A percentile compares a stretch with the other conserved stretches of the same genome.
These are phyloP conservation scores for Wickerhamomyces chambardii DNA, from an alignment of 805 yeast genomes.

Conservation along the genomic window DNA sequence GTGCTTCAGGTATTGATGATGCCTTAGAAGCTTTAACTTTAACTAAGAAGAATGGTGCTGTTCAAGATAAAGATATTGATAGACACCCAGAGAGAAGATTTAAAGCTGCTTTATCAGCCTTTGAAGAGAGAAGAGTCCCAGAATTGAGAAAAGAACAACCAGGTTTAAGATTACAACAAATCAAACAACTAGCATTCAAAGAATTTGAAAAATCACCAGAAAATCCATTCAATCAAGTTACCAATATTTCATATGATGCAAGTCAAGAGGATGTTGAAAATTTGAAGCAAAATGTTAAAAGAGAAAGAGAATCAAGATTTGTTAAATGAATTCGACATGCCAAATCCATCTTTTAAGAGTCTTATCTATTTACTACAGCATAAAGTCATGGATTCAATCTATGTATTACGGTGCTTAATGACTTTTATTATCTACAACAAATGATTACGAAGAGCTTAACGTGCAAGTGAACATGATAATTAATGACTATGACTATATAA, in stretches of 20 bases:
- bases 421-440: no score
- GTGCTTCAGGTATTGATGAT: conserved; percentile 69
- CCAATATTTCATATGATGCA: conserved; percentile 57
- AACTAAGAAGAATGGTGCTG: conserved; percentile 48
- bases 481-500: no score
- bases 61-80: conserved; percentile 55
- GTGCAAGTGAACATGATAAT: no score
- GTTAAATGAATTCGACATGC: conserved; percentile 2
- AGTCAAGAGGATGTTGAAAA: conserved; percentile 36
- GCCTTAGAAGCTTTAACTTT: conserved; percentile 73
- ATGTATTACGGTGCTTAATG: no score
- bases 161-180: conserved; percentile 72
- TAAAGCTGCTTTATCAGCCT: conserved; percentile 71
- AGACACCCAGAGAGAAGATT: conserved; percentile 84
- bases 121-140: conserved; percentile 63
- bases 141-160: conserved; percentile 69
- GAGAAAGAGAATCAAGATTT: conserved; percentile 32
- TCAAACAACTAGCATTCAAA: conserved; percentile 63
- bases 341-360: no score
- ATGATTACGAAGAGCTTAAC: no score
- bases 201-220: conserved; percentile 77
- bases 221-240: conserved; percentile 74
- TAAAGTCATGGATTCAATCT: no score
- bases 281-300: conserved; percentile 38
- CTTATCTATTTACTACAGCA: no score